Evolutionary conservation across 805 yeast species (phyloP), one percentile per base, ranked within the genome.

Genomic region (Metschnikowia arizonensis): DNA sequence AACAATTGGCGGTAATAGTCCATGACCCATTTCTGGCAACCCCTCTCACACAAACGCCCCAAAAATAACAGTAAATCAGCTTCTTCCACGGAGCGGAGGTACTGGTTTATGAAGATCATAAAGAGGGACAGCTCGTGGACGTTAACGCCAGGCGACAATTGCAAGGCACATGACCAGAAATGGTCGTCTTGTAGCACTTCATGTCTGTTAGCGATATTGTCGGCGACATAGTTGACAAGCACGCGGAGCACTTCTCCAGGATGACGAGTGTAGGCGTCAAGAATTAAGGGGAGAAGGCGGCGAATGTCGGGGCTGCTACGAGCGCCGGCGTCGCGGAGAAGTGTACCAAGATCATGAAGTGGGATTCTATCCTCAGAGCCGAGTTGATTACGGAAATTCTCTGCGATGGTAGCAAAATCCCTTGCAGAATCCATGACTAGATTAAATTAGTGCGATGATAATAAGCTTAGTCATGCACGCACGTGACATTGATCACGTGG

Each of bases 191-290:
- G 17, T 19, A 47, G 33, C 33, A 46, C 28, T 19, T 23, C 43
- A 3, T 28, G 29, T 11, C 64, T 28, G 47, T 60, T 61, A 10
- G 47, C 51, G 26, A 53, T 68, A 46, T 59, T 66, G 49, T 65
- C 66, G 3, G 76, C 75, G 24, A 62, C 47, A 39, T 60, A 55
- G 39, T 71, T 71, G 46, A 71, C 56, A 17, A 68, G 48, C 2
- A 61, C 66, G 37, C 74, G 47, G 15, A 65, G 50, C 2, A 50
- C 50, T 19, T 63, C 63, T 9, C 50, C 45, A 4, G 52, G 46
- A 9, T 30, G 40, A 11, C 46, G 43, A 18, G 52, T 21, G 31
- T 29, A 37, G 11, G 40, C 35, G 5, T 40, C 28, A 10, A 56
- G 40, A n/a, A 43, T 53, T n/a, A n/a, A 8, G 12, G 48, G 49